These are phyloP conservation scores for Rhizopogon rudus DNA, from an alignment of 768 basidiomycete species.

Conservation along the genomic window DNA sequence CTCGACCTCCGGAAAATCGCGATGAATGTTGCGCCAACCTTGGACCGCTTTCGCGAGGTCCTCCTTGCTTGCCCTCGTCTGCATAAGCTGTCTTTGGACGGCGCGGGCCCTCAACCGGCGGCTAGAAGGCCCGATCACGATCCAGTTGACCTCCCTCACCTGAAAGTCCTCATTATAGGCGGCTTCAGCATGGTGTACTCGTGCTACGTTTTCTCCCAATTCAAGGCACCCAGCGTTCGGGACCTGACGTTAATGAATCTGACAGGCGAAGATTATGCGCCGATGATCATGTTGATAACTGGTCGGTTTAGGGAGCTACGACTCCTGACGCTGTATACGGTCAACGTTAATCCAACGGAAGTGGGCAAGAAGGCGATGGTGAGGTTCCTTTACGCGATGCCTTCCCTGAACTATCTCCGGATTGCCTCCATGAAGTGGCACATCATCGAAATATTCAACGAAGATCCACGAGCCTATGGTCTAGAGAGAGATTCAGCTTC, in stretches of 20 bases:
- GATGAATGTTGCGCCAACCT: constrained; percentile 43
- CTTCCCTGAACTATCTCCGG: constrained; percentile 45
- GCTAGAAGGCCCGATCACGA: constrained; percentile 22
- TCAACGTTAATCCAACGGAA: constrained; percentile 30
- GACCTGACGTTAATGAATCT: constrained; percentile 57
- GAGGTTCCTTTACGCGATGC: constrained; percentile 56
- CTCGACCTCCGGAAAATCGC: constrained; percentile 64
- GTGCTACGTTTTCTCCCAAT: constrained; percentile 38
- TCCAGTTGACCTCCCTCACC: constrained; percentile 43
- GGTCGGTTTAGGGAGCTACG: constrained; percentile 47
- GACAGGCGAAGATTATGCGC: constrained; percentile 44
- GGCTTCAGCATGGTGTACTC: constrained; percentile 49
- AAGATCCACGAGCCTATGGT: constrained; percentile 28
- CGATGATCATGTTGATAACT: constrained; percentile 42
- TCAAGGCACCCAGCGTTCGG: constrained; percentile 53
- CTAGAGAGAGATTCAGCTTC: constrained; percentile 1
- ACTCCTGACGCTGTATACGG: constrained; percentile 46
- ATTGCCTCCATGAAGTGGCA: constrained; percentile 37
- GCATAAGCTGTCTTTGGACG: constrained; percentile 53
- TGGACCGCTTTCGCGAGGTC: constrained; percentile 48
- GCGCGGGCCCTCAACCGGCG: constrained; percentile 47
- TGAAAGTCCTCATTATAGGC: constrained; percentile 53
- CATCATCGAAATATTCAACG: constrained; percentile 46
- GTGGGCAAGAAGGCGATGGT: constrained; percentile 30
- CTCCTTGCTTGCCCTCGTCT: constrained; percentile 45